Base-by-base conservation (phyloP, 2,329 filamentous ascomycete species). In the Aspergillus hortae region DNA sequence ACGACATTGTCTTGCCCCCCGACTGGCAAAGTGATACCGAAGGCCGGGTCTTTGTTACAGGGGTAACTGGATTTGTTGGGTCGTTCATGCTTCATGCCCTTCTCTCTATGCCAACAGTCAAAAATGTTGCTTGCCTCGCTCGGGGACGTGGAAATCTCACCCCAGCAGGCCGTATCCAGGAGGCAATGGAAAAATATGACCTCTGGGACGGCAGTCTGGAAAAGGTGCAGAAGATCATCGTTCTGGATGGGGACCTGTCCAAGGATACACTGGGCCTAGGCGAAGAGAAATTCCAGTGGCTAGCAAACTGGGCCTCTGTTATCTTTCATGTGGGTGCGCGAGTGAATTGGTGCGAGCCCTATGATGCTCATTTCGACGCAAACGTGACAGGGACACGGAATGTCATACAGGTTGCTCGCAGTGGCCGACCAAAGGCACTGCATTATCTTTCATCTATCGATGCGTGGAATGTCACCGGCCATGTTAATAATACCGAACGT, bases 51-150 rank as follows among this genome's bases (percentile, higher is more conserved):
- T 53, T 56, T 6, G 7, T 95, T 5, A 95, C 90, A 1, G 89
- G 90, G 30, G 89, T 87, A 2, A 95, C 89, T 1, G 90, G 90
- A 1, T 95, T 95, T 74, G 69, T 95, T n/a, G 90, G 90, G 10
- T 80, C 87, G 0, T 92, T 89, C 64, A 72, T 95, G 4, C 72
- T 92, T 27, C 79, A 79, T 51, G 87, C 92, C 46, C 69, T 94
- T 1, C 76, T 94, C 77, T 79, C n/a, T 27, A 75, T 71, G 23
- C 76, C 72, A 10, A 68, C 72, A 17, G 73, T 80, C 14, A 49
- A 57, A 15, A 82, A 80, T 54, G 75, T 94, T 4, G 84, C 92
- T 49, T 84, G 85, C 0, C 84, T 90, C 49, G 84, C 92, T 1
- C 84, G 89, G 46, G 83, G 82, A 23, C 81, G 84, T 63, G 80